These are phyloP conservation scores for Zygnema circumcarinatum DNA, from an alignment of 139 green algal species.

Conservation along the genomic window DNA sequence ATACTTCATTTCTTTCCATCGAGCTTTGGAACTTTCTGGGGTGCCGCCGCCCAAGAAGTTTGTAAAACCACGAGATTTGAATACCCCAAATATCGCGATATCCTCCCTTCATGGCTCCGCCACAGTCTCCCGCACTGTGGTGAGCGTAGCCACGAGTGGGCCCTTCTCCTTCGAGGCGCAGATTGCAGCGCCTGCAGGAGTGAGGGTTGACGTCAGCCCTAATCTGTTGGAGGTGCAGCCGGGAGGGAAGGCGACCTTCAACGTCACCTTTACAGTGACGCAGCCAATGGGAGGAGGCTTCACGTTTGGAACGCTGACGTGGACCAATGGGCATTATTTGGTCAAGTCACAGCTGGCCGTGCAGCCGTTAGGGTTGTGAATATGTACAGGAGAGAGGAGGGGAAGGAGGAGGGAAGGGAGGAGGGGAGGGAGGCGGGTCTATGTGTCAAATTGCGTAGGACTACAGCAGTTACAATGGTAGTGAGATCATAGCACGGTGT, in stretches of 20 bases:
- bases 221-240: not conserved
- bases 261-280: not conserved
- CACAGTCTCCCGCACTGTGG: slow-evolving; percentile 14
- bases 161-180: not conserved
- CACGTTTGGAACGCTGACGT: not conserved
- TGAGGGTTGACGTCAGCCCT: slow-evolving; percentile 24
- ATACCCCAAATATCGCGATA: slow-evolving; percentile 22
- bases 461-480: no score
- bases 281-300: not conserved
- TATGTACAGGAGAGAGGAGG: no score
- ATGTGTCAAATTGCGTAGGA: no score
- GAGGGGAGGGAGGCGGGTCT: no score
- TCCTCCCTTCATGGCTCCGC: not conserved
- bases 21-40: not conserved
- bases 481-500: no score
- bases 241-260: not conserved
- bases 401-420: no score
- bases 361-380: slow-evolving; percentile 3
- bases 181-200: not conserved
- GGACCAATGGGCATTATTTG: slow-evolving; percentile 6
- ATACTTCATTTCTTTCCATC: slow-evolving; percentile 10
- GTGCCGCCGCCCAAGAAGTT: not conserved
- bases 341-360: slow-evolving; percentile 15
- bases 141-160: not conserved
- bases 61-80: slow-evolving; percentile 1